Conservation (phyloP, 108 stramenopile species). For the Parmales sp. region DNA sequence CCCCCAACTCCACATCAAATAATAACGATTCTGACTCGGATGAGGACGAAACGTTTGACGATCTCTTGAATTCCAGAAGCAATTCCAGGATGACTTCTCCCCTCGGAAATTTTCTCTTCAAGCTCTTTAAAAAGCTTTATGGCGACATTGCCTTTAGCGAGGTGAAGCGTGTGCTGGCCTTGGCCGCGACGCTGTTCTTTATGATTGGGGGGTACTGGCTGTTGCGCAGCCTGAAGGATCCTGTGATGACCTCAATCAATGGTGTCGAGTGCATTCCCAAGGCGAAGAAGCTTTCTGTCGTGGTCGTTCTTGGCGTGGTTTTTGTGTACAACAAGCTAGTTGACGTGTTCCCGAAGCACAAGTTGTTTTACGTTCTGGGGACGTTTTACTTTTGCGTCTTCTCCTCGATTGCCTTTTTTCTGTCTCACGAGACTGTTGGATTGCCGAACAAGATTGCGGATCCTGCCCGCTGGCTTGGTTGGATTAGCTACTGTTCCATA, state of each 20-base stretch:
- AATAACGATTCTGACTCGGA: too few relatives aligned
- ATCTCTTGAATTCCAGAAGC: too few relatives aligned
- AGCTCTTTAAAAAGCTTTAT: slow-evolving; percentile 43
- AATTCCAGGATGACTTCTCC: too few relatives aligned
- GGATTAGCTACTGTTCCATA: slow-evolving; percentile 89
- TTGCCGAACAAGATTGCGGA: slow-evolving; percentile 62
- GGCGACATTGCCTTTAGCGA: slow-evolving; percentile 78
- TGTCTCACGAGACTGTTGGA: slow-evolving; percentile 75
- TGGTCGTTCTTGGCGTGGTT: slow-evolving; percentile 82
- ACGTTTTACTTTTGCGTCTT: slow-evolving; percentile 81
- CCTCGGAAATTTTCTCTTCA: too few relatives aligned
- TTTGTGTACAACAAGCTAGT: slow-evolving; percentile 81
- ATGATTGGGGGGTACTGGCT: slow-evolving; percentile 98
- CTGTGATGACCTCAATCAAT: slow-evolving; percentile 82
- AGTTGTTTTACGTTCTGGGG: slow-evolving; percentile 90
- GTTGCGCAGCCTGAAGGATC: slow-evolving; percentile 84
- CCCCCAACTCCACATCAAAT: too few relatives aligned
- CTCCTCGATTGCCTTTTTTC: slow-evolving; percentile 51
- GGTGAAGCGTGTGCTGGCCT: slow-evolving; percentile 69
- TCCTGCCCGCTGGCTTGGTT: slow-evolving; percentile 71
- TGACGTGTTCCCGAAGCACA: slow-evolving; percentile 74
- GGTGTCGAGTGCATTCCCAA: slow-evolving; percentile 84
- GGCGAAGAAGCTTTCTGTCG: slow-evolving; percentile 84
- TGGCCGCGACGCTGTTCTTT: slow-evolving; percentile 88
- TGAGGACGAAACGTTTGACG: too few relatives aligned